phyloP scores from a whole-genome alignment of 495 filamentous ascomycete genomes.

The Aspergillus biplanus region DNA sequence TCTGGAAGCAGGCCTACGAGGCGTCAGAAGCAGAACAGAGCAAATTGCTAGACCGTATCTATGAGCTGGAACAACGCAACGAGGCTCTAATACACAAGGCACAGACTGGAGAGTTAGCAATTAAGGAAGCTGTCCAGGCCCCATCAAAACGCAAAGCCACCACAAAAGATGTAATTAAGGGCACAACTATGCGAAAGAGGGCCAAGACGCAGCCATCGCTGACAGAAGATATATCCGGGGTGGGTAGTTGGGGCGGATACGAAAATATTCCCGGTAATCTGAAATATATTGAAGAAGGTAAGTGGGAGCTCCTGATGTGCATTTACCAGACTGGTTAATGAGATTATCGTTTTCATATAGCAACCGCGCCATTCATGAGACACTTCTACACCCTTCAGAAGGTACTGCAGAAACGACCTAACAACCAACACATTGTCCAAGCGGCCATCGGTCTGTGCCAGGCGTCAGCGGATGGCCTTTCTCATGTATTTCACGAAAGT shows the following conservation, averaged over 20 bases:
- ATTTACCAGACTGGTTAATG: not conserved
- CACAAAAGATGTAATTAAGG: conserved; percentile 10
- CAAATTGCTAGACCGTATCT: conserved; percentile 46
- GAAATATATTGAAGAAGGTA: conserved; percentile 18
- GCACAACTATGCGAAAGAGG: conserved; percentile 24
- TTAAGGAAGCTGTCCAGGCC: conserved; percentile 8
- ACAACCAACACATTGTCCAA: conserved; percentile 24
- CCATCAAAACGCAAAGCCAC: conserved; percentile 34
- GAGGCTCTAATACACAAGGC: conserved; percentile 30
- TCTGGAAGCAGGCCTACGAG: conserved; percentile 56
- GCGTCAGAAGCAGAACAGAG: conserved; percentile 49
- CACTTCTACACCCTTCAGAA: conserved; percentile 41
- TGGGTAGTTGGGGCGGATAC: not conserved
- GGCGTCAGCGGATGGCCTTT: conserved; percentile 26
- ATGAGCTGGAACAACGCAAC: conserved; percentile 45
- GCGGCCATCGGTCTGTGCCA: conserved; percentile 36
- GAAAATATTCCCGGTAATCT: not conserved
- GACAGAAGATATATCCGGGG: not conserved
- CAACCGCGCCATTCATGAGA: conserved; percentile 33
- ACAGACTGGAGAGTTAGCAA: conserved; percentile 12
- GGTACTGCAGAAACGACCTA: conserved; percentile 34
- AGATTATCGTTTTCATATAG: conserved; percentile 7
- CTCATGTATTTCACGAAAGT: conserved; percentile 19
- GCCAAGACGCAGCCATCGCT: conserved; percentile 26
- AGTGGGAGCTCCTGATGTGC: not conserved